A percentile compares a stretch with the other conserved stretches of the same genome.
phyloP scores from a whole-genome alignment of 352 stramenopile species.

The Phytophthora pluvialis region DNA sequence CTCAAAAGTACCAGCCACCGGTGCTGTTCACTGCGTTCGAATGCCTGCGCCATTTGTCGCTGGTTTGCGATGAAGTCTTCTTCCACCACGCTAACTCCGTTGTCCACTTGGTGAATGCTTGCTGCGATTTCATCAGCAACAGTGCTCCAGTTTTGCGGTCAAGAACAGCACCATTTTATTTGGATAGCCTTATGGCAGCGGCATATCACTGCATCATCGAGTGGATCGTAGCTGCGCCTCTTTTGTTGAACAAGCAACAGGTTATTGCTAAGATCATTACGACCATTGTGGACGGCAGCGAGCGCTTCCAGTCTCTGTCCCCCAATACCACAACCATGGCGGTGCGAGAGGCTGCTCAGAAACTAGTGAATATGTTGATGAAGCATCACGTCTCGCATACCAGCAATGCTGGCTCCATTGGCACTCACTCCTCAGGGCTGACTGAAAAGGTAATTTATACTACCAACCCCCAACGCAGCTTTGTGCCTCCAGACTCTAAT shows the following conservation, averaged over 20 bases:
- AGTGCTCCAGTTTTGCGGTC: slow-evolving; percentile 77
- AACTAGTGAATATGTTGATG: slow-evolving; percentile 87
- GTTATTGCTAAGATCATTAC: slow-evolving; percentile 85
- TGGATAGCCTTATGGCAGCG: slow-evolving; percentile 83
- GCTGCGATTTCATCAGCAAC: slow-evolving; percentile 87
- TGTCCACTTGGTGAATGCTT: slow-evolving; percentile 82
- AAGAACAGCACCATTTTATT: slow-evolving; percentile 76
- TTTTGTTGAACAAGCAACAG: slow-evolving; percentile 76
- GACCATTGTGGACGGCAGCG: slow-evolving; percentile 80
- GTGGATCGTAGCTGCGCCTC: slow-evolving; percentile 79
- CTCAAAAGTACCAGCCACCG: slow-evolving; percentile 78
- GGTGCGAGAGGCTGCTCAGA: slow-evolving; percentile 77
- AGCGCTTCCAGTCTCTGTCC: slow-evolving; percentile 70
- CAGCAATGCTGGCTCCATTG: slow-evolving; percentile 46
- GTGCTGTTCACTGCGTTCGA: slow-evolving; percentile 89
- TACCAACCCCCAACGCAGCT: not conserved
- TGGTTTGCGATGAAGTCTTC: slow-evolving; percentile 81
- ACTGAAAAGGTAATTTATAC: slow-evolving; percentile 63
- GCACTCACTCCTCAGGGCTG: slow-evolving; percentile 49
- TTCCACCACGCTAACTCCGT: slow-evolving; percentile 79
- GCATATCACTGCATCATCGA: slow-evolving; percentile 87
- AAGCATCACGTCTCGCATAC: slow-evolving; percentile 85
- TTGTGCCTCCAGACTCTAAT: slow-evolving; percentile 11
- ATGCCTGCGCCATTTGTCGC: slow-evolving; percentile 81
- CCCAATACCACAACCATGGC: slow-evolving; percentile 56